Percentiles rank a stretch among this genome's conserved stretches.
Conservation (phyloP, 1,284 basidiomycete species). For the Leucoagaricus sp. region DNA sequence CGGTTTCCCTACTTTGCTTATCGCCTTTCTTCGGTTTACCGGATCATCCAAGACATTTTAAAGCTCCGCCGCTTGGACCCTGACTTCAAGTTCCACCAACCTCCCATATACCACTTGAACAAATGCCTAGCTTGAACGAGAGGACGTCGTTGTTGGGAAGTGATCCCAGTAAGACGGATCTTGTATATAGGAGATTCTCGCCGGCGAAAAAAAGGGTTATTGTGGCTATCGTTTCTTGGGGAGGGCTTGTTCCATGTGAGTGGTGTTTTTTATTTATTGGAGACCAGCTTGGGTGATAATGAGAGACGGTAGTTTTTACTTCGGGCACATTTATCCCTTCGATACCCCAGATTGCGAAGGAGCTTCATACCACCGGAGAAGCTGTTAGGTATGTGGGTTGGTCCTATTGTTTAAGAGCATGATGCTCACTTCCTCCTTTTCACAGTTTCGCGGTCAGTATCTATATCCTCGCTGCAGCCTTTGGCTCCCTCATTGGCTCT, state of each 20-base stretch:
- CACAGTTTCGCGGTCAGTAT: slow-evolving; percentile 34
- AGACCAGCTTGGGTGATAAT: neutral
- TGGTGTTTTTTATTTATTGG: slow-evolving; percentile 11
- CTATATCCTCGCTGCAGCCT: slow-evolving; percentile 30
- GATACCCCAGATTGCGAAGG: slow-evolving; percentile 19
- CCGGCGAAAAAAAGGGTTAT: slow-evolving; percentile 43
- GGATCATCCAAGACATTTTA: neutral
- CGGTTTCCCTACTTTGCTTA: neutral
- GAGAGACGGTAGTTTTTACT: slow-evolving; percentile 64
- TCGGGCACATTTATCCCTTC: slow-evolving; percentile 44
- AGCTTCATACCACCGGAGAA: slow-evolving; percentile 14
- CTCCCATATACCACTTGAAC: neutral
- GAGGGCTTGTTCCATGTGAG: slow-evolving; percentile 53
- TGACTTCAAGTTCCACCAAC: neutral
- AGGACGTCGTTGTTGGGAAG: slow-evolving; percentile 11
- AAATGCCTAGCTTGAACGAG: slow-evolving; percentile 4
- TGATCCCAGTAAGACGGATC: slow-evolving; percentile 4
- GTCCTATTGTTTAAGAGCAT: slow-evolving; percentile 15
- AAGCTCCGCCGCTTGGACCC: neutral
- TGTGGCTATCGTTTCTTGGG: slow-evolving; percentile 50
- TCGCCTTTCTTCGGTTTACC: neutral
- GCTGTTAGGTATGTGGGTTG: slow-evolving; percentile 41
- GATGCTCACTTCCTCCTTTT: neutral
- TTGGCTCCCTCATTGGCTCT: slow-evolving; percentile 32
- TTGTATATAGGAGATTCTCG: slow-evolving; percentile 7